Conservation (phyloP, 2,329 filamentous ascomycete species). For the Volutella citrinella region DNA sequence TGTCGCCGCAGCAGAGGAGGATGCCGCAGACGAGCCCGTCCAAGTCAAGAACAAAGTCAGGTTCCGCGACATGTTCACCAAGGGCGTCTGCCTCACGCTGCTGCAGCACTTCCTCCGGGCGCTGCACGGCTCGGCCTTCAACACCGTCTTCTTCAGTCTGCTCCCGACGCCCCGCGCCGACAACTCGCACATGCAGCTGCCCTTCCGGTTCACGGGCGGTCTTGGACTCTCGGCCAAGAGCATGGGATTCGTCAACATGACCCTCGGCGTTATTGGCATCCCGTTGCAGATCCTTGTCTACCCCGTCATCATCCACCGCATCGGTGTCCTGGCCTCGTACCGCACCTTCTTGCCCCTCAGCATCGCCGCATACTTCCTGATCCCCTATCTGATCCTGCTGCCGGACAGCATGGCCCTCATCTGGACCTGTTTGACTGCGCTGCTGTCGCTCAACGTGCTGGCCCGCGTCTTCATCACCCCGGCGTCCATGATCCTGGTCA, state of each 20-base stretch:
- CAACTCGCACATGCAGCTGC: constrained; percentile 4
- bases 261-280: constrained; percentile 20
- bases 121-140: constrained; percentile 17
- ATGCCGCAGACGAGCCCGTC: background rate
- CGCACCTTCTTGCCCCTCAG: constrained; percentile 19
- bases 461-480: constrained; percentile 21
- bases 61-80: constrained; percentile 14
- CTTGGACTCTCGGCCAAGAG: constrained; percentile 21
- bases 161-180: constrained; percentile 12
- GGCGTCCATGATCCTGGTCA: constrained; percentile 23
- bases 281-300: constrained; percentile 22
- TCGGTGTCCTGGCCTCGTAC: constrained; percentile 17
- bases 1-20: background rate
- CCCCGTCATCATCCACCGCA: constrained; percentile 11
- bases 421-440: constrained; percentile 12
- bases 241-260: constrained; percentile 22
- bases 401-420: constrained; percentile 11
- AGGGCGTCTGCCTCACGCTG: constrained; percentile 15
- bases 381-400: constrained; percentile 20
- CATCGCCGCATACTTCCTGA: constrained; percentile 16
- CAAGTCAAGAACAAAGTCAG: constrained; percentile 1
- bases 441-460: constrained; percentile 17
- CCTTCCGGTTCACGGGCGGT: constrained; percentile 20
- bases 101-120: constrained; percentile 10
- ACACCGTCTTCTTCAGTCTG: constrained; percentile 20